phyloP scores from a whole-genome alignment of 345 rosid genomes.

The Dimocarpus longan region DNA sequence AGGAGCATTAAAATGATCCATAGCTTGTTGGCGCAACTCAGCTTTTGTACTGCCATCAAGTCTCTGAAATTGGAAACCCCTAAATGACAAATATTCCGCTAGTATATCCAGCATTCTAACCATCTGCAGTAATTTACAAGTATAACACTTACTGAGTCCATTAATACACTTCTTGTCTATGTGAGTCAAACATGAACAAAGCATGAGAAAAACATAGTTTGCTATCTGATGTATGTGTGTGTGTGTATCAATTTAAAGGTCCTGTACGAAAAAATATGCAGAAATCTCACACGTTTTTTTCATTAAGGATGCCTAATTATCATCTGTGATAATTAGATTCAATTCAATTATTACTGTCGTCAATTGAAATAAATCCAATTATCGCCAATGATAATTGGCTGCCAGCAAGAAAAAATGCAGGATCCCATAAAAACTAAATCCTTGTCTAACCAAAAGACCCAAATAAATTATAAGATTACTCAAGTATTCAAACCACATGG shows the following conservation, averaged over 20 bases:
- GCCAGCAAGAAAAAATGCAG: no score
- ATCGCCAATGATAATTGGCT: no score
- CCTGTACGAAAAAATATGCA: no score
- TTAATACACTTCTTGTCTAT: not conserved
- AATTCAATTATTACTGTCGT: no score
- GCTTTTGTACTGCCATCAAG: slow-evolving; percentile 99
- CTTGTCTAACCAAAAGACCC: no score
- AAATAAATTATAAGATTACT: no score
- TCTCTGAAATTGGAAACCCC: slow-evolving; percentile 98
- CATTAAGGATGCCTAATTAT: no score
- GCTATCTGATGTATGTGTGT: not conserved
- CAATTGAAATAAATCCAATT: no score
- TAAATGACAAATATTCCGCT: slow-evolving; percentile 83
- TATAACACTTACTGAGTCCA: not conserved
- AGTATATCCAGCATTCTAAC: slow-evolving; percentile 98
- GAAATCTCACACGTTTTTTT: no score
- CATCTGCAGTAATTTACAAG: slow-evolving; percentile 62
- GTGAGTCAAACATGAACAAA: not conserved
- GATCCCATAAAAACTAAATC: no score
- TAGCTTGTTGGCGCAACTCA: slow-evolving; percentile 98
- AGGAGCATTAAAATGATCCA: slow-evolving; percentile 99
- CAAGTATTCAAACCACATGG: not conserved
- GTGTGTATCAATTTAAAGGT: no score
- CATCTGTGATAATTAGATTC: no score
- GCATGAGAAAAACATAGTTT: not conserved